Evolutionary conservation across 768 basidiomycete genomes (phyloP).

Genomic region (Mycena venus): DNA sequence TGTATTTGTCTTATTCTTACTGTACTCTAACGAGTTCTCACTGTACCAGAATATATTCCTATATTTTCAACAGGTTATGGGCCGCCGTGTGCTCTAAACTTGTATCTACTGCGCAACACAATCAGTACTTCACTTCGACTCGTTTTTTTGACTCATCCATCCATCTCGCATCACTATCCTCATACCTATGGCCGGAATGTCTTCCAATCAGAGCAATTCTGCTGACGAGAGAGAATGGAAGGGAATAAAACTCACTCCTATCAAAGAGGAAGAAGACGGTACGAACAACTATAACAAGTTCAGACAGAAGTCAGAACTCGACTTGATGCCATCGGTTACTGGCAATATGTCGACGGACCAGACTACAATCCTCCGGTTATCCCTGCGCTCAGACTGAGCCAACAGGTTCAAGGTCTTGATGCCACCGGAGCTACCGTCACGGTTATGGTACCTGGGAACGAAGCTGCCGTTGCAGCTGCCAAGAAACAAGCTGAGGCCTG

Average conservation of each 20-base stretch:
- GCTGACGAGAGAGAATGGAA: constrained; percentile 18
- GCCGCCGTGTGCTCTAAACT: too few relatives aligned
- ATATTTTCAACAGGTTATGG: too few relatives aligned
- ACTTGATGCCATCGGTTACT: constrained; percentile 18
- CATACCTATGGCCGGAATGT: too few relatives aligned
- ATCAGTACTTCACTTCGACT: too few relatives aligned
- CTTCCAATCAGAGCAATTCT: not conserved
- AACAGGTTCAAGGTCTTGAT: constrained; percentile 12
- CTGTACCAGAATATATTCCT: too few relatives aligned
- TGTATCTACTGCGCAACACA: too few relatives aligned
- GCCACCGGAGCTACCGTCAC: not conserved
- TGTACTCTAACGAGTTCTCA: too few relatives aligned
- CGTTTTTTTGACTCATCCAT: too few relatives aligned
- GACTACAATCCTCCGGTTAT: constrained; percentile 26
- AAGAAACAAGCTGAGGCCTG: constrained; percentile 20
- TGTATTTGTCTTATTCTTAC: too few relatives aligned
- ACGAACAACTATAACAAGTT: constrained; percentile 26
- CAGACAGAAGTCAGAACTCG: constrained; percentile 1
- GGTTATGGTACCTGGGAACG: constrained; percentile 19
- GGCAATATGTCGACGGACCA: constrained; percentile 16
- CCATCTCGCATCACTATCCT: too few relatives aligned
- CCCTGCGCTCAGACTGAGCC: constrained; percentile 11
- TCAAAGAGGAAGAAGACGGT: constrained; percentile 1
- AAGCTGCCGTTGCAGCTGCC: not conserved
- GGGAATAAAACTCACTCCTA: constrained; percentile 23